A percentile compares a stretch with the other conserved stretches of the same genome.
Evolutionary conservation across 352 stramenopile species (phyloP).

Genomic region (Globisporangium sylvaticum): DNA sequence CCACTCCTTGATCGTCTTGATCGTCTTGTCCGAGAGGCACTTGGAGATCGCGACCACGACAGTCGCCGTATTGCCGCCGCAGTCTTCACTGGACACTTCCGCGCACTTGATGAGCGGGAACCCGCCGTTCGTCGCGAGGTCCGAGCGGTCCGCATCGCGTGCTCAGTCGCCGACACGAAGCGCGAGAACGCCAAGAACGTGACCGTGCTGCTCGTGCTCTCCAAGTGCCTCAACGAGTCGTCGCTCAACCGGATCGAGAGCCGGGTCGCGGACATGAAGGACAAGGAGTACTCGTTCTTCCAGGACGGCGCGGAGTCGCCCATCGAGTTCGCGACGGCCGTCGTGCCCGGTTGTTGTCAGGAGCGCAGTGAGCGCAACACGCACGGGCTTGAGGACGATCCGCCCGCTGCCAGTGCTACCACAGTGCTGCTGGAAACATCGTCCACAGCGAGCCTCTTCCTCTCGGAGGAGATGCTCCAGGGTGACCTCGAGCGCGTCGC

Average conservation of each 20-base stretch:
- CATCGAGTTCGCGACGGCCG: conserved; percentile 12
- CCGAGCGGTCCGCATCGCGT: conserved; percentile 2
- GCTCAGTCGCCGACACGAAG: conserved; percentile 7
- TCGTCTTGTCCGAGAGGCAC: conserved; percentile 9
- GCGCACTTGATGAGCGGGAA: conserved; percentile 1
- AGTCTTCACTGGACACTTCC: conserved; percentile 10
- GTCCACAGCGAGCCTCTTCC: neutral
- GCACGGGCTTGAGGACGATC: conserved; percentile 11
- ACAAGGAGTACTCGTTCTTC: conserved; percentile 13
- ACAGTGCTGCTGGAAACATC: neutral
- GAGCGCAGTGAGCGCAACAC: conserved; percentile 21
- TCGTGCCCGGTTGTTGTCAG: conserved; percentile 36
- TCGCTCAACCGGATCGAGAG: conserved; percentile 35
- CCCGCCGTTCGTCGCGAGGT: conserved; percentile 5
- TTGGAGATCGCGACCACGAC: conserved; percentile 15
- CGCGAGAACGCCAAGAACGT: conserved; percentile 18
- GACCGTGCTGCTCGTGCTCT: conserved; percentile 54
- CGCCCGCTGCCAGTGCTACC: neutral
- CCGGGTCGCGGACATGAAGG: conserved; percentile 33
- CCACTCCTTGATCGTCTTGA: conserved; percentile 12
- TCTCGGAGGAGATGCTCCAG: neutral
- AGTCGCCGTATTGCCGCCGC: neutral
- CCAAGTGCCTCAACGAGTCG: conserved; percentile 49
- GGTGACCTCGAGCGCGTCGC: conserved; percentile 11
- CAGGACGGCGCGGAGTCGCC: conserved; percentile 6